Base-by-base conservation (phyloP, 495 filamentous ascomycete genomes). In the Penicillium ucsense region DNA sequence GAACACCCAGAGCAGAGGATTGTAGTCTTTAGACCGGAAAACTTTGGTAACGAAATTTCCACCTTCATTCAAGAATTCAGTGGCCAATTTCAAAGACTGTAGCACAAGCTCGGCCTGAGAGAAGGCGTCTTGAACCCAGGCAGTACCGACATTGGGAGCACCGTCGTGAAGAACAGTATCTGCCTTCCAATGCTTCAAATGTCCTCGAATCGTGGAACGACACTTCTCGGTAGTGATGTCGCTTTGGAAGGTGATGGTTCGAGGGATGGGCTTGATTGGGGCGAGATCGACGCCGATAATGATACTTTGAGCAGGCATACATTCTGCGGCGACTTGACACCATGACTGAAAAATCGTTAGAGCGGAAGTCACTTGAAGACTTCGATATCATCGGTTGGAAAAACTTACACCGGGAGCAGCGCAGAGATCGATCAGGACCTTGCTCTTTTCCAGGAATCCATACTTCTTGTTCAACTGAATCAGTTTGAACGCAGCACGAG, bases 401-500 rank as follows among this genome's bases (percentile, higher is more conserved):
- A 41, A 31, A 80, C 83, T 66, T 77, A 89, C 85, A 67, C 92
- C 92, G 35, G 92, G 92, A 12, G 92, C 92, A 49, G 92, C 92
- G 66, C 92, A 99, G 50, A 99, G 85, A 83, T 99, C 92, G 50
- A 99, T 74, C 37, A 94, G 73, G 46, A 97, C 94, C 68, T 86
- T 95, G 67, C 88, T 89, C 73, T 91, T 90, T 66, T 96, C 89
- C 50, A 99, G 75, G 68, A 99, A 97, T 50, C 88, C 84, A 83
- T 94, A 97, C 60, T 95, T 97, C 70, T 95, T 94, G 73, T 99
- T 99, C 56, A 99, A 75, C 64, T 99, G 92, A 47, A 99, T 89
- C 53, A 99, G 67, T 73, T 99, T 99, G 81, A 99, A 99, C 6
- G 92, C 92, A 55, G 92, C 89, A 71, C 92, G 78, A 36, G 92